Evolutionary conservation across 108 stramenopile genomes (phyloP).

Genomic region (Skeletonema costatum): DNA sequence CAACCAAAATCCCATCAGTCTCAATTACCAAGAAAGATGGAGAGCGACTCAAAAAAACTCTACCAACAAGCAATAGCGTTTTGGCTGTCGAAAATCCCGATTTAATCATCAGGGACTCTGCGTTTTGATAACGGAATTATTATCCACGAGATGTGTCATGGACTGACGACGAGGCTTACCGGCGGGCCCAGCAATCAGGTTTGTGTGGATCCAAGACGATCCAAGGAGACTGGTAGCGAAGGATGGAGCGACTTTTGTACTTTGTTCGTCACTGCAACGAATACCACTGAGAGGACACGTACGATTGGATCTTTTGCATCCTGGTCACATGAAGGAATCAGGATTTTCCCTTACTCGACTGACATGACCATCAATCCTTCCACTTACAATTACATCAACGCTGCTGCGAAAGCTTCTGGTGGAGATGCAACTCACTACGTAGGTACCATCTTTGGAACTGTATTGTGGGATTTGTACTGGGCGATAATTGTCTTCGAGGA

Average conservation of each 20-base stretch:
- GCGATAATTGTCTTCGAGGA: not conserved
- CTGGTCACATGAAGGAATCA: not conserved
- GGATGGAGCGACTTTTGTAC: slow-evolving; percentile 16
- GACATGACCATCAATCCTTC: slow-evolving; percentile 2
- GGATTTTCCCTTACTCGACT: not conserved
- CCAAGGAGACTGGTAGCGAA: slow-evolving; percentile 1
- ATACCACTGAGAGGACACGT: not conserved
- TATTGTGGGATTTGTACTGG: slow-evolving; percentile 10
- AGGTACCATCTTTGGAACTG: not conserved
- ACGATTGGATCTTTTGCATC: slow-evolving; percentile 3
- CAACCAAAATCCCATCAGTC: not conserved
- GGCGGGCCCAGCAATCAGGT: not conserved
- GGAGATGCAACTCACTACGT: slow-evolving; percentile 6
- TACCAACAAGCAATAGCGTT: not conserved
- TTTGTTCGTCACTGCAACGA: slow-evolving; percentile 10
- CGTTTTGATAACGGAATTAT: not conserved
- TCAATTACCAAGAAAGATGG: not conserved
- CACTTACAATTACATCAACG: slow-evolving; percentile 3
- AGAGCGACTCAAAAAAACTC: not conserved
- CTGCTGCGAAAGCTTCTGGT: not conserved
- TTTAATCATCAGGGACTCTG: not conserved
- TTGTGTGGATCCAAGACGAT: not conserved
- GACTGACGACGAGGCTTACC: not conserved
- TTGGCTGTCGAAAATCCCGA: not conserved
- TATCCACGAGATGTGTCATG: not conserved